Percentiles rank a stretch among this genome's conserved stretches.
Evolutionary conservation across 768 basidiomycete genomes (phyloP).

Genomic region (Mycena indigotica): DNA sequence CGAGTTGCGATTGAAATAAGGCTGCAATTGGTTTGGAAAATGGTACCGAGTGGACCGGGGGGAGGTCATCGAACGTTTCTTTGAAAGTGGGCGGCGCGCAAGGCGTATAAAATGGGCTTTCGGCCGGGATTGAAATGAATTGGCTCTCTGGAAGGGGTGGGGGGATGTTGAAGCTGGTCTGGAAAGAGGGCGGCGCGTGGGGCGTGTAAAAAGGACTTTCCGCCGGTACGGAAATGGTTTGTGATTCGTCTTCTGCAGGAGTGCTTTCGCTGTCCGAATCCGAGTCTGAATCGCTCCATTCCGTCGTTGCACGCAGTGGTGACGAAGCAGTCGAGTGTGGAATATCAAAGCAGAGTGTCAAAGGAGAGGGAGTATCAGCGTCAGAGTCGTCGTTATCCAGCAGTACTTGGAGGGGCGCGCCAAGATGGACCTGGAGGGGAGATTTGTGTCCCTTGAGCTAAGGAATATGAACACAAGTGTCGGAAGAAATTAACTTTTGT

Average conservation of each 20-base stretch:
- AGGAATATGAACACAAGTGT: background rate
- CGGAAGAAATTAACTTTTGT: background rate
- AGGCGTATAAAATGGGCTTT: slow-evolving; percentile 16
- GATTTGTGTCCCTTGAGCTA: background rate
- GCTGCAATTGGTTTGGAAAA: background rate
- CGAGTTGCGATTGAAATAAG: slow-evolving; percentile 13
- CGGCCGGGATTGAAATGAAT: slow-evolving; percentile 10
- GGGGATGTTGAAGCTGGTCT: background rate
- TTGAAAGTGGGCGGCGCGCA: slow-evolving; percentile 8
- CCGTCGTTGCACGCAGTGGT: background rate
- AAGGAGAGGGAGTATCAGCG: slow-evolving; percentile 17
- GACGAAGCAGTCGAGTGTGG: slow-evolving; percentile 5
- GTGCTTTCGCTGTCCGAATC: slow-evolving; percentile 13
- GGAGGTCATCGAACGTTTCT: slow-evolving; percentile 4
- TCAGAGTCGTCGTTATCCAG: slow-evolving; percentile 11
- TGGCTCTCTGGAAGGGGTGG: slow-evolving; percentile 7
- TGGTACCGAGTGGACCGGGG: background rate
- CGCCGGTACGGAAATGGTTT: background rate
- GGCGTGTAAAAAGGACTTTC: slow-evolving; percentile 1
- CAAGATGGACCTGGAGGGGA: slow-evolving; percentile 14
- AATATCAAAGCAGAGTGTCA: slow-evolving; percentile 14
- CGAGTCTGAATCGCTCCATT: slow-evolving; percentile 11
- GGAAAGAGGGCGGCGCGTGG: background rate
- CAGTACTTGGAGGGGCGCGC: slow-evolving; percentile 3
- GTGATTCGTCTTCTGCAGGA: background rate